Conservation (phyloP, 2,329 filamentous ascomycete species). For the Botryotinia convoluta region DNA sequence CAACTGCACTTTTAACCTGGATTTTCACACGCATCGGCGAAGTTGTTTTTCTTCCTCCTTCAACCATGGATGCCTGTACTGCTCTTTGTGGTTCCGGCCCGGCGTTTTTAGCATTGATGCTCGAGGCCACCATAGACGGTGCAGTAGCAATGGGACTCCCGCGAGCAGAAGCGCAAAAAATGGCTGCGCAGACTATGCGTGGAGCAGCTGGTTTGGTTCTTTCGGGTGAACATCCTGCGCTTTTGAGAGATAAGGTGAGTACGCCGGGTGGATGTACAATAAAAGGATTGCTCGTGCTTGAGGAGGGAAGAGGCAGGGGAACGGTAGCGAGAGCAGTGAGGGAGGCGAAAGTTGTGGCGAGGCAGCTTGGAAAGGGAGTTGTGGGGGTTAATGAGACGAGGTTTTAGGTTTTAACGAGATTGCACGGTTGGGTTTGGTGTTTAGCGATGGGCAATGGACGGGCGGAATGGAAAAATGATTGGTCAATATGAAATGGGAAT, state of each 20-base stretch:
- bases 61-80: slow-evolving; percentile 69
- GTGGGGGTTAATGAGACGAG: slow-evolving; percentile 50
- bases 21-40: slow-evolving; percentile 74
- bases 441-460: background rate
- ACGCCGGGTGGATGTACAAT: slow-evolving; percentile 79
- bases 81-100: slow-evolving; percentile 73
- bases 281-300: slow-evolving; percentile 67
- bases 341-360: slow-evolving; percentile 68
- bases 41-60: slow-evolving; percentile 63
- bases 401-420: slow-evolving; percentile 27
- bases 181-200: slow-evolving; percentile 78
- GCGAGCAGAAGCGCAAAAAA: slow-evolving; percentile 67
- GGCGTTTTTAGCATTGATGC: slow-evolving; percentile 68
- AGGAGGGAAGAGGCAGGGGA: slow-evolving; percentile 69
- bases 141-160: slow-evolving; percentile 77
- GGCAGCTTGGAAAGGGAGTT: slow-evolving; percentile 55
- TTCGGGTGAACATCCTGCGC: slow-evolving; percentile 68
- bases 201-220: slow-evolving; percentile 69
- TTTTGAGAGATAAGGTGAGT: slow-evolving; percentile 72
- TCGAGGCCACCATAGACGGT: slow-evolving; percentile 74
- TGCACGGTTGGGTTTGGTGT: background rate
- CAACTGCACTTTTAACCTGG: slow-evolving; percentile 63
- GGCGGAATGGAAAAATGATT: background rate
- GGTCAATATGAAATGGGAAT: background rate
- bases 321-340: slow-evolving; percentile 65